Evolutionary conservation across 1,284 basidiomycete genomes (phyloP), one percentile per base, ranked within the genome.

Genomic region (Puccinia triticina): DNA sequence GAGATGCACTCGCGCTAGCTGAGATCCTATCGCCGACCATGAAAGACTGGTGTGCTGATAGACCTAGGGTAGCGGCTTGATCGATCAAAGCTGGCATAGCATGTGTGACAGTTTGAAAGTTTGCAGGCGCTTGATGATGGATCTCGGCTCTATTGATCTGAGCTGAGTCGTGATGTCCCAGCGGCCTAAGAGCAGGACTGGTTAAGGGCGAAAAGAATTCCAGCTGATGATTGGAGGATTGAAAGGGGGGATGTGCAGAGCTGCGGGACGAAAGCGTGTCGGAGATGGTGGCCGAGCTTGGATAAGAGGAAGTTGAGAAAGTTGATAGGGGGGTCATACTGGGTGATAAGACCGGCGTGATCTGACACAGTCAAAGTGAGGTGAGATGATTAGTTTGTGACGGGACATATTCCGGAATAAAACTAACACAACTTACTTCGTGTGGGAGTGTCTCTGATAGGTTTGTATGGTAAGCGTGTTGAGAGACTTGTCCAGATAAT

Each of bases 151-250:
- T 32, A 75, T 79, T 83, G 84, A 83, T 74, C 83, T 83, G 77
- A 84, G 84, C 79, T 84, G 67, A 84, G 11, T 84, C 82, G n/a
- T 85, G 85, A 26, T 84, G 85, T 40, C 84, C 83, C 18, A 86
- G 85, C 0, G 90, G 89, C 57, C 88, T 88, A 7, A 91, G 87
- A 0, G 90, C 90, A 0, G 90, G 90, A 8, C 90, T 90, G 0
- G 90, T 90, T 57, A 91, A 85, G 0, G 90, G 90, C 3, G 90
- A 90, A 85, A 91, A 90, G 85, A 89, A 89, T 50, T 89, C 89
- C 77, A 86, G 79, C 4, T 86, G 87, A 73, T 87, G 86, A 69
- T 86, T 85, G 75, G 87, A 86, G 18, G 86, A 84, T 32, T 84
- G 84, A 82, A 85, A 87, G 43, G 87, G 86, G 34, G 76, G 78